These are phyloP conservation scores for Capsella bursapastoris DNA, from an alignment of 345 rosid species.

Conservation along the genomic window DNA sequence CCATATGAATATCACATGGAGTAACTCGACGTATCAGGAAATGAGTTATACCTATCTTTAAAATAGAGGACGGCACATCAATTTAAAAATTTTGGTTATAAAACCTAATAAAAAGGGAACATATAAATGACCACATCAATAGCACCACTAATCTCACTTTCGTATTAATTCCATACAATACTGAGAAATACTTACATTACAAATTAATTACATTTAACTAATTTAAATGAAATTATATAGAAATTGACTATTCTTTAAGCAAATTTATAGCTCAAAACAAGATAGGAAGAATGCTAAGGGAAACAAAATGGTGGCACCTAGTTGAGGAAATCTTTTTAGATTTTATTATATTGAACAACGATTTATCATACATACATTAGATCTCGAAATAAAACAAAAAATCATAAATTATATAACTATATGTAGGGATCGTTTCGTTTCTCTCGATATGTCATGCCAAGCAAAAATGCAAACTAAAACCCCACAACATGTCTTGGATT, in stretches of 20 bases:
- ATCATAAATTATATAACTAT: background rate
- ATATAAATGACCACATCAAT: conserved; percentile 21
- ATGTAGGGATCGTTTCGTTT: conserved; percentile 21
- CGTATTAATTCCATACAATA: conserved; percentile 13
- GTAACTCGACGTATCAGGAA: conserved; percentile 33
- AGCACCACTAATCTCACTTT: conserved; percentile 15
- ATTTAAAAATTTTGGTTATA: conserved; percentile 15
- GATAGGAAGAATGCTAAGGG: conserved; percentile 32
- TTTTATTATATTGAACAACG: conserved; percentile 34
- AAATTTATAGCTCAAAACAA: conserved; percentile 20
- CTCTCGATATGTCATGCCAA: conserved; percentile 21
- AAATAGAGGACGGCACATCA: conserved; percentile 17
- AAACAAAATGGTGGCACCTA: conserved; percentile 66
- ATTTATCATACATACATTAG: conserved; percentile 23
- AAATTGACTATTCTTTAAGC: conserved; percentile 23
- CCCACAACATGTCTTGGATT: conserved; percentile 39
- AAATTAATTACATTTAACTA: background rate
- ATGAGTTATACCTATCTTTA: conserved; percentile 32
- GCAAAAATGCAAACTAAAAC: conserved; percentile 19
- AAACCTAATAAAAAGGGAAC: conserved; percentile 29
- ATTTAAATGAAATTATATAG: background rate
- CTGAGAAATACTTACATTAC: conserved; percentile 20
- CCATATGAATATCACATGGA: conserved; percentile 40
- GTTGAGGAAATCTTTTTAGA: conserved; percentile 64
- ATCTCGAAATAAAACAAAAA: conserved; percentile 7